Conservation (phyloP, 306 rosid genomes). For the Comarum palustre region DNA sequence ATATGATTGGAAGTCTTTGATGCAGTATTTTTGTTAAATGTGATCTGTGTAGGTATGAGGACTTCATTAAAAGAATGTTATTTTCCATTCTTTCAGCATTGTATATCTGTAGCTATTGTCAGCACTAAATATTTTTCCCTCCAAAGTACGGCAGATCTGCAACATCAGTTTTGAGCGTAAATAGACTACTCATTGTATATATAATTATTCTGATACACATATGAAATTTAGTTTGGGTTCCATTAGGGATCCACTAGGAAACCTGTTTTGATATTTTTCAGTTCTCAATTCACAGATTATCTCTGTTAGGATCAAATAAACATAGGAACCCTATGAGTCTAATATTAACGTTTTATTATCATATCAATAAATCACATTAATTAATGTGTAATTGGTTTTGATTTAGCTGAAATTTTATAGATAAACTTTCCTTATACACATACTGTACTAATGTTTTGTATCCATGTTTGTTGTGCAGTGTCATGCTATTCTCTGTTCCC, state of each 20-base stretch:
- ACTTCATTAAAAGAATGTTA: too few relatives aligned
- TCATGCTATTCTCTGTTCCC: neutral
- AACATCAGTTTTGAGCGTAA: neutral
- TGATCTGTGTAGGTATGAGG: too few relatives aligned
- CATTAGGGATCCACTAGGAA: neutral
- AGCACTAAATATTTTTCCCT: neutral
- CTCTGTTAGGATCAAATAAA: neutral
- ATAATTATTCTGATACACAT: neutral
- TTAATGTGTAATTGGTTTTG: neutral
- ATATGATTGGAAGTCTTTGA: too few relatives aligned
- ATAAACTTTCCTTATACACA: too few relatives aligned
- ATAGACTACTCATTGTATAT: neutral
- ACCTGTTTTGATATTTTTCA: neutral
- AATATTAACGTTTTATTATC: neutral
- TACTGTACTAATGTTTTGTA: constrained; percentile 12
- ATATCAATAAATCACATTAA: neutral
- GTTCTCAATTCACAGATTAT: neutral
- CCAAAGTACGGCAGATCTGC: neutral
- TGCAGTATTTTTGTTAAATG: too few relatives aligned
- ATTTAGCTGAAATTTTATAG: neutral
- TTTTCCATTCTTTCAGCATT: neutral
- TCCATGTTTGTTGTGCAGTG: too few relatives aligned
- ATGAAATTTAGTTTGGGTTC: neutral
- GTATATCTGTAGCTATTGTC: neutral
- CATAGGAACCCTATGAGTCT: neutral